Percentiles rank a stretch among this genome's conserved stretches.
Evolutionary conservation across 225 moss, liverwort and hornwort genomes (phyloP).

Genomic region (Straminergon stramineum): DNA sequence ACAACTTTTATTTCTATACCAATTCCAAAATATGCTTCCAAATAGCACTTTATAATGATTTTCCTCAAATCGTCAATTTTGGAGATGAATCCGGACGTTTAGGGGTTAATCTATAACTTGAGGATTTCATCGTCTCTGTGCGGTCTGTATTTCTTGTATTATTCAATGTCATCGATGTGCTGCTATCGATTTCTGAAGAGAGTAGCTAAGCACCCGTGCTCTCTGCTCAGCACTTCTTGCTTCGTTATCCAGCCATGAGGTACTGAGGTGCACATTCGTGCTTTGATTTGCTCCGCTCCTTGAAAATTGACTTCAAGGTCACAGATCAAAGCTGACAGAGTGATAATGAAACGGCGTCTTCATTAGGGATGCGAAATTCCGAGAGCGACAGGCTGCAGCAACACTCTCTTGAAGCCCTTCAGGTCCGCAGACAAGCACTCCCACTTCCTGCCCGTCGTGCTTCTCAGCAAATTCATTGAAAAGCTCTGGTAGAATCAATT

Average conservation of each 20-base stretch:
- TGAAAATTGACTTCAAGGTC: background rate
- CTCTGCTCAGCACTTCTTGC: too few species aligned
- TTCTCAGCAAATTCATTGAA: background rate
- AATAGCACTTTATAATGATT: too few species aligned
- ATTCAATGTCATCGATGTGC: background rate
- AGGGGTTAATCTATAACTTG: too few species aligned
- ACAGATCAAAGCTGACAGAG: constrained; percentile 32
- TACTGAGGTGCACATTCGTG: background rate
- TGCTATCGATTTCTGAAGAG: background rate
- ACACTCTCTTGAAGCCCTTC: constrained; percentile 26
- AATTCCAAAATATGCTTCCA: too few species aligned
- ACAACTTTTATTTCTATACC: too few species aligned
- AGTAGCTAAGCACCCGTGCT: background rate
- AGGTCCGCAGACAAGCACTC: constrained; percentile 27
- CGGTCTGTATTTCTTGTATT: background rate
- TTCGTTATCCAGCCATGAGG: background rate
- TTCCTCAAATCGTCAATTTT: too few species aligned
- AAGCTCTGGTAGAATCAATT: background rate
- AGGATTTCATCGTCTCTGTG: background rate
- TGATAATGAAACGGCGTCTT: constrained; percentile 30
- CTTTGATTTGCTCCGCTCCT: background rate
- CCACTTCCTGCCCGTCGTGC: constrained; percentile 16
- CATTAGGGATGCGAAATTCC: constrained; percentile 5
- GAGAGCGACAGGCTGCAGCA: constrained; percentile 24
- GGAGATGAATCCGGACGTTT: too few species aligned